A percentile compares a stretch with the other conserved stretches of the same genome.
Evolutionary conservation across 2,329 filamentous ascomycete genomes (phyloP).

Genomic region (Eutypella sp.): DNA sequence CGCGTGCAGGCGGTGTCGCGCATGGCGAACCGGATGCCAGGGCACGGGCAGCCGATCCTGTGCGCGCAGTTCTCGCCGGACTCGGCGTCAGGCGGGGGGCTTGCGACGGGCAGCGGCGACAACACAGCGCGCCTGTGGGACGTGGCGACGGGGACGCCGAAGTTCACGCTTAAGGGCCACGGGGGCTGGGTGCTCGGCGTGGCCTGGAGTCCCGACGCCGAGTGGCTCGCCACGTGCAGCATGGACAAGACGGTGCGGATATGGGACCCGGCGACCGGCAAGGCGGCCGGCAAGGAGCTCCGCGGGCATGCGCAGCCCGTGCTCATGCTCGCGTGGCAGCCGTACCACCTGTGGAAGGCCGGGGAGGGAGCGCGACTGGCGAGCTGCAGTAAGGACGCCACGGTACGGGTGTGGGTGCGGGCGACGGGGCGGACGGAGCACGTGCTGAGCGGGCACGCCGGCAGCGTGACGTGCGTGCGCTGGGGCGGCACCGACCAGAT

Average conservation of each 20-base stretch:
- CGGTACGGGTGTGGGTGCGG: conserved; percentile 81
- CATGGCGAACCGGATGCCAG: conserved; percentile 81
- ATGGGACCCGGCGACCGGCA: conserved; percentile 82
- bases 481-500: conserved; percentile 90
- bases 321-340: conserved; percentile 85
- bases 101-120: conserved; percentile 88
- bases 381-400: conserved; percentile 84
- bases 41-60: conserved; percentile 88
- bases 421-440: conserved; percentile 74
- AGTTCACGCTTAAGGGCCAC: conserved; percentile 81
- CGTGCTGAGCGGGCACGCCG: conserved; percentile 83
- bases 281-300: conserved; percentile 63
- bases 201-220: conserved; percentile 79
- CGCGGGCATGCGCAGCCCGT: conserved; percentile 90
- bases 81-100: conserved; percentile 62
- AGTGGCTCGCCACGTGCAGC: conserved; percentile 77
- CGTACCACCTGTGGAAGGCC: conserved; percentile 71
- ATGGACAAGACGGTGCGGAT: conserved; percentile 91
- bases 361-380: conserved; percentile 73
- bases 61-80: conserved; percentile 84
- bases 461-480: conserved; percentile 80
- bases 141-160: conserved; percentile 85
- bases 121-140: conserved; percentile 92
- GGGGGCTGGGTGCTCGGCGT: conserved; percentile 86
- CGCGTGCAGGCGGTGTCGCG: conserved; percentile 86